phyloP scores from a whole-genome alignment of 2,329 filamentous ascomycete genomes.

The Trichoderma pleuroti region DNA sequence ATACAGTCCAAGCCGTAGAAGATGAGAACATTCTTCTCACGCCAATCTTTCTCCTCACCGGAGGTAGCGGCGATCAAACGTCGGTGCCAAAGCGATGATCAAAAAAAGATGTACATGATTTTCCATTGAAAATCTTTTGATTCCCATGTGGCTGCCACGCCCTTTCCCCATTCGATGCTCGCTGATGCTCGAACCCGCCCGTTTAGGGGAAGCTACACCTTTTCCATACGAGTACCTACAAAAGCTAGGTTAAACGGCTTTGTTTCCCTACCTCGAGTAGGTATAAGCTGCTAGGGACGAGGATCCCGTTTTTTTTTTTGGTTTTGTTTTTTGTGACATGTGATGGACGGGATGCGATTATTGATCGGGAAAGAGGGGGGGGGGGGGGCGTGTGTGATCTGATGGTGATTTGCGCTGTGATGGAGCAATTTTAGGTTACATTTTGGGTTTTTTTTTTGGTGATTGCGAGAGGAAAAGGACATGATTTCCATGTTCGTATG shows the following conservation, averaged over 20 bases:
- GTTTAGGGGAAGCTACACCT: neutral
- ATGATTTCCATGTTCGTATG: neutral
- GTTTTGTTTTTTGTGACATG: neutral
- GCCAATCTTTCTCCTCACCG: neutral
- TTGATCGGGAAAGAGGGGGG: neutral
- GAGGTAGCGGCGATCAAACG: too few species aligned
- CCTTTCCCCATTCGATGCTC: neutral
- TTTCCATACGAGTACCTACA: neutral
- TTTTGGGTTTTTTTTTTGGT: neutral
- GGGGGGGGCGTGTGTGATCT: neutral
- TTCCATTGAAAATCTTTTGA: neutral
- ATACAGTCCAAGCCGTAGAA: neutral
- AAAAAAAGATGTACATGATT: neutral
- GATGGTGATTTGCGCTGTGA: neutral
- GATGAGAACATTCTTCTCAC: neutral
- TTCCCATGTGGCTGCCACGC: neutral
- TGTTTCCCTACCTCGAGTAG: too few species aligned
- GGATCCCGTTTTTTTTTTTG: too few species aligned
- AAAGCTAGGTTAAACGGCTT: neutral
- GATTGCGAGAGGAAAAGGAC: neutral
- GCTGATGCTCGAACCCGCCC: neutral
- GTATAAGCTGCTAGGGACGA: neutral
- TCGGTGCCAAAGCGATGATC: neutral
- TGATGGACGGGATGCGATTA: neutral
- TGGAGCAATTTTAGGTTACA: neutral